Base-by-base conservation (phyloP, 2,329 filamentous ascomycete species). In the Aspergillus cejpii region DNA sequence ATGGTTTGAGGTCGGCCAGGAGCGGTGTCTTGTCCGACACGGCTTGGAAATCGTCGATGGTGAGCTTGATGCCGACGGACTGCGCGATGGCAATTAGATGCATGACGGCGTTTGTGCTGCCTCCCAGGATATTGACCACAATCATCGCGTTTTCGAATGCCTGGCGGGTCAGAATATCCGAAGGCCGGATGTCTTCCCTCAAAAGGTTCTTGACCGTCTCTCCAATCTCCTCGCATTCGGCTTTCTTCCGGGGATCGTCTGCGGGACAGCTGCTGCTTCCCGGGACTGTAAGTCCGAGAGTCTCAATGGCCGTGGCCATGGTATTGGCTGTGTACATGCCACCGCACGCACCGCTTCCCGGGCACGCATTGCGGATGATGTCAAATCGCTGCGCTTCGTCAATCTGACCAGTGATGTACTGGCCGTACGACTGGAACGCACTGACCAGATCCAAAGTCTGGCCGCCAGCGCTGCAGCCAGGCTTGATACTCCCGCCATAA, bases 401-500 rank as follows among this genome's bases (percentile, higher is more conserved):
- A 68, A 97, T 95, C 61, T 95, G 81, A 33, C 91, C 91, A 10
- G 86, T 80, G 58, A 98, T 83, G 72, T 90, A 97, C 66, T 96
- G 87, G 19, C 92, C 92, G 63, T 97, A 97, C 4, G 91, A 85
- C 73, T 98, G 92, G 80, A 98, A 98, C 34, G 92, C 92, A 39
- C 89, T 96, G 48, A 98, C 86, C 42, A 98, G 94, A 66, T 98
- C 91, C 57, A 96, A 87, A 47, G 78, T 78, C 60, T 74, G 77
- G 44, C 85, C 87, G n/a, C n/a, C n/a, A 29, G 27, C 12, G 11
- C 27, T 5, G 71, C 90, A 96, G 37, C 92, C 92, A 27, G 92
- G 87, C 65, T 86, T 83, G 66, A 97, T 98, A 31, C 86, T 89
- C 39, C 92, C 92, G 56, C 92, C 92, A 63, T 98, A 98, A 21